These are phyloP conservation scores for Fusarium falciforme DNA, from an alignment of 2,329 filamentous ascomycete genomes.

Conservation along the genomic window DNA sequence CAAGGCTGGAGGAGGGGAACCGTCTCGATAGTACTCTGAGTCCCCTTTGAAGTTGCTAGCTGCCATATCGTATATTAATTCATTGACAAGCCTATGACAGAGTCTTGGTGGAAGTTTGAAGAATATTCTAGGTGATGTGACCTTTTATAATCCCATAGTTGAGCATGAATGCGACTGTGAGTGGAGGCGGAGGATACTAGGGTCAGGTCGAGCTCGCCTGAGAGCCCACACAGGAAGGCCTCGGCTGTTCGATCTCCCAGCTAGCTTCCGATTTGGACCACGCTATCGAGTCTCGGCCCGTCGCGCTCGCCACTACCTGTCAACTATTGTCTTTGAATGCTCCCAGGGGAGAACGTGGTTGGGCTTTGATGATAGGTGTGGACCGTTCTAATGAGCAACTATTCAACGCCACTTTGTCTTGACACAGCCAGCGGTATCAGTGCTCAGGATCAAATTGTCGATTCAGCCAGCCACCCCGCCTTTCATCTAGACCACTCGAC, in stretches of 20 bases:
- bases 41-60: neutral
- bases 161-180: too few relatives aligned
- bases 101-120: too few relatives aligned
- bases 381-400: neutral
- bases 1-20: neutral
- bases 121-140: too few relatives aligned
- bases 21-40: neutral
- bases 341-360: neutral
- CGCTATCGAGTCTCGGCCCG: neutral
- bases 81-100: too few relatives aligned
- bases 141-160: too few relatives aligned
- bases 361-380: neutral
- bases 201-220: too few relatives aligned
- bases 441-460: too few relatives aligned
- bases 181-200: too few relatives aligned
- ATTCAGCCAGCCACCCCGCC: too few relatives aligned
- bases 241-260: neutral
- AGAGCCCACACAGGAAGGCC: neutral
- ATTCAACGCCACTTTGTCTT: neutral
- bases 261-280: neutral
- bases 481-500: too few relatives aligned
- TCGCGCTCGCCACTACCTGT: neutral
- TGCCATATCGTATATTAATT: too few relatives aligned
- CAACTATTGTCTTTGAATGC: neutral
- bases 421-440: too few relatives aligned